phyloP scores from a whole-genome alignment of 352 stramenopile genomes.

The Thalassiosira gravida region DNA sequence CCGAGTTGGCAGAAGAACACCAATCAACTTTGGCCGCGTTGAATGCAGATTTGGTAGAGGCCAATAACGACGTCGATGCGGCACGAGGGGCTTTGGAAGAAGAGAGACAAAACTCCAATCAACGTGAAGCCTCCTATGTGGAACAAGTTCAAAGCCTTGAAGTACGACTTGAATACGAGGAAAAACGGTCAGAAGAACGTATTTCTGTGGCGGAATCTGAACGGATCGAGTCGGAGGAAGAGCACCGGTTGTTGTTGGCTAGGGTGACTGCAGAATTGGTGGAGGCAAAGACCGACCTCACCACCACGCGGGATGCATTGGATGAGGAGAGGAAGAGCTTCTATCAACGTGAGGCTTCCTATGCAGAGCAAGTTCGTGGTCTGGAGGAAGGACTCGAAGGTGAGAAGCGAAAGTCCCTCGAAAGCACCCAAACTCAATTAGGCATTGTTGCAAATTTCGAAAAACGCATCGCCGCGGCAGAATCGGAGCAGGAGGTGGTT shows the following conservation, averaged over 20 bases:
- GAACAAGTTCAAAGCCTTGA: slow-evolving; percentile 12
- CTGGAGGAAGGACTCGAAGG: background rate
- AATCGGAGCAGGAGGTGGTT: background rate
- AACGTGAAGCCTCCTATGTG: background rate
- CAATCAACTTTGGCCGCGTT: background rate
- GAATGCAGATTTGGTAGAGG: slow-evolving; percentile 7
- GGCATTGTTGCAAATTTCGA: slow-evolving; percentile 1
- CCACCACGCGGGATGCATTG: slow-evolving; percentile 6
- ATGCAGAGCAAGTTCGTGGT: background rate
- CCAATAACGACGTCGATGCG: slow-evolving; percentile 13
- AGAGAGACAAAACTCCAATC: slow-evolving; percentile 19
- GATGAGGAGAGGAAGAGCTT: slow-evolving; percentile 29
- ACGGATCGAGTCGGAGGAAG: background rate
- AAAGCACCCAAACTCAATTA: background rate
- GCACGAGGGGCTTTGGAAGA: slow-evolving; percentile 24
- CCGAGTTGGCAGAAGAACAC: background rate
- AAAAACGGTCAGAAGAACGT: background rate
- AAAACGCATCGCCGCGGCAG: background rate
- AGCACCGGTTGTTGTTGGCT: background rate
- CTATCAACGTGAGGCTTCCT: background rate
- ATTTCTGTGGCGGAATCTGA: slow-evolving; percentile 2
- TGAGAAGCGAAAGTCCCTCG: background rate
- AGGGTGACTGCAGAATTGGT: slow-evolving; percentile 2
- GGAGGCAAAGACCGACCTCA: slow-evolving; percentile 20
- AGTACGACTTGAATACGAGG: slow-evolving; percentile 10